Evolutionary conservation across 139 green algal genomes (phyloP).

Genomic region (Coelastrella sp.): DNA sequence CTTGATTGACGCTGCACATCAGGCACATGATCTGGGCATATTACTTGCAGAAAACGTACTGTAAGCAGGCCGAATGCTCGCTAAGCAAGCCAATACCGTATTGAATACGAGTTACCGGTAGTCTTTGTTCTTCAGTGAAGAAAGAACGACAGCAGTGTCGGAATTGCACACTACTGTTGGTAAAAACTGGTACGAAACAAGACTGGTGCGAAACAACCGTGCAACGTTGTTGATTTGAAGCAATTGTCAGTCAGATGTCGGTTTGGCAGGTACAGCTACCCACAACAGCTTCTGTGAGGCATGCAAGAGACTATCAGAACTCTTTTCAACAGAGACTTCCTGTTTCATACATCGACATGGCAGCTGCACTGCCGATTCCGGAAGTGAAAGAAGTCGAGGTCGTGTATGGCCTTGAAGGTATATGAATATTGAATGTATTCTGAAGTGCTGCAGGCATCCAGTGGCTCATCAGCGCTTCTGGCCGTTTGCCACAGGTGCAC

Average conservation of each 20-base stretch:
- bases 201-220: background rate
- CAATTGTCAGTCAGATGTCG: background rate
- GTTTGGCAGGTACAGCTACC: background rate
- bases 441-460: background rate
- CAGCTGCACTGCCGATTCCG: conserved; percentile 39
- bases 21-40: too few species aligned
- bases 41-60: too few species aligned
- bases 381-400: conserved; percentile 47
- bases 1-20: too few species aligned
- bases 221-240: background rate
- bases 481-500: background rate
- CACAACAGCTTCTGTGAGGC: too few species aligned
- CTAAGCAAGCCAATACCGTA: too few species aligned
- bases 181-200: background rate
- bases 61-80: too few species aligned
- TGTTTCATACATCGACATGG: background rate
- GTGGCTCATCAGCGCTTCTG: background rate
- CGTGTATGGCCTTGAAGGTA: conserved; percentile 70
- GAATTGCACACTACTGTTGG: background rate
- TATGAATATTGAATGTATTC: background rate
- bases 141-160: too few species aligned
- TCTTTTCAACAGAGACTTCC: too few species aligned
- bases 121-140: too few species aligned
- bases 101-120: too few species aligned
- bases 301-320: background rate